Evolutionary conservation across 805 yeast genomes (phyloP), one percentile per base, ranked within the genome.

Genomic region (Metschnikowia orientalis): DNA sequence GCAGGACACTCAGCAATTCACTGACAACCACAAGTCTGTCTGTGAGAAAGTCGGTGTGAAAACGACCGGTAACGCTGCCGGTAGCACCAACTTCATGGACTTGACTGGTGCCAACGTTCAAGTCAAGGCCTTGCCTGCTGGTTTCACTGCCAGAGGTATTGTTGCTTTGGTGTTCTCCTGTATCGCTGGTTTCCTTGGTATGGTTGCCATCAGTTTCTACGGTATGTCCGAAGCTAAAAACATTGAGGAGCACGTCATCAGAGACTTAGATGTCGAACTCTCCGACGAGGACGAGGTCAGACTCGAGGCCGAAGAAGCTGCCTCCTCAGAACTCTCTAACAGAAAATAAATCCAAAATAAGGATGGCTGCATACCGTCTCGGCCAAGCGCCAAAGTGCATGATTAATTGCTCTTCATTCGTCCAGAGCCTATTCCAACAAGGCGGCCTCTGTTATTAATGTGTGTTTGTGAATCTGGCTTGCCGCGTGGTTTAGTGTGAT

Each of bases 131-230:
- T 73, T 92, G 51, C 97, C 97, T 28, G 55, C 70, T 27, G 97
- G 97, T 12, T 92, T 92, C 75, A 90, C 97, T 31, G 85, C 95
- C 37, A 79, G 82, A 56, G 98, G 98, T 69, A 80, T 82, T 56
- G 95, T 90, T 34, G 97, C 97, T 8, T 67, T 92, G 59, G 90
- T 82, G 12, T 90, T 92, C 71, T 86, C 96, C 5, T 76, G 85
- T 69, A 52, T 90, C 48, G 75, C 95, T 30, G 98, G 92, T 53
- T 55, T 86, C 42, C 61, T 86, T 12, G 98, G 98, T 60, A 65
- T 89, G 62, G 67, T 64, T 36, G 72, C 81, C 46, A 85, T 92
- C 53, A 73, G 82, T 30, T 51, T 79, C 58, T 92, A 90, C 62
- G 98, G 98, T 64, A 61, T 84, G 67, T 71, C 87, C 52, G 97